Conservation (phyloP, 2,329 filamentous ascomycete genomes). For the Xylariales sp. region DNA sequence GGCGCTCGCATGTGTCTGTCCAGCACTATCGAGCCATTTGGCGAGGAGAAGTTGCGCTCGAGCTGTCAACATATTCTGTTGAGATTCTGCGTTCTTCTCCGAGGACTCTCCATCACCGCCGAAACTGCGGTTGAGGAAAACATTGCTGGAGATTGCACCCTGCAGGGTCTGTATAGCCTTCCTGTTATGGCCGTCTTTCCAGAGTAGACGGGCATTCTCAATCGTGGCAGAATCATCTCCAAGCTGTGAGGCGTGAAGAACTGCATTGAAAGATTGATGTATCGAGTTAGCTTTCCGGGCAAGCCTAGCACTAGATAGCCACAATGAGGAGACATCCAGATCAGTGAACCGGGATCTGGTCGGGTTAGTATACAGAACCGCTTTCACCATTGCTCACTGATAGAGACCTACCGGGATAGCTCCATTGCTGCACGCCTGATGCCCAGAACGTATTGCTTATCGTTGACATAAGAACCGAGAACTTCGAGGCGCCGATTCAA, state of each 20-base stretch:
- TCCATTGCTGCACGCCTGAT: slow-evolving; percentile 86
- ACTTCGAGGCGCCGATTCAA: slow-evolving; percentile 79
- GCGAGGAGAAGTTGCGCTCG: slow-evolving; percentile 84
- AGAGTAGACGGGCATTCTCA: slow-evolving; percentile 87
- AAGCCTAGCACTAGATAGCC: slow-evolving; percentile 79
- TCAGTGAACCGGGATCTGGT: slow-evolving; percentile 57
- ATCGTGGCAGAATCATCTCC: slow-evolving; percentile 86
- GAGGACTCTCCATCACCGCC: slow-evolving; percentile 31
- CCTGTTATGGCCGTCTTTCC: slow-evolving; percentile 88
- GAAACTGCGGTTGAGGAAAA: slow-evolving; percentile 55
- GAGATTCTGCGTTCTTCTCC: slow-evolving; percentile 36
- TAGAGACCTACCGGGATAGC: slow-evolving; percentile 54
- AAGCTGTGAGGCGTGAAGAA: slow-evolving; percentile 79
- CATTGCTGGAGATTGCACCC: slow-evolving; percentile 75
- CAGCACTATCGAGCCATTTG: slow-evolving; percentile 95
- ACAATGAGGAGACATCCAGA: slow-evolving; percentile 73
- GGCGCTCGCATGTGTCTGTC: slow-evolving; percentile 80
- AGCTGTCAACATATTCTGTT: slow-evolving; percentile 60
- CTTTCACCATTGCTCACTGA: not conserved
- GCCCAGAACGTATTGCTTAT: slow-evolving; percentile 91
- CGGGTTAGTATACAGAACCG: slow-evolving; percentile 24
- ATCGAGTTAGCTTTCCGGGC: slow-evolving; percentile 80
- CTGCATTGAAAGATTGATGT: slow-evolving; percentile 88
- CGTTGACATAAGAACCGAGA: slow-evolving; percentile 80
- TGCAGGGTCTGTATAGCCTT: slow-evolving; percentile 92